Percentiles rank a stretch among this genome's conserved stretches.
Evolutionary conservation across 176 grass and related monocot species (phyloP).

Genomic region (Guadua angustifolia): DNA sequence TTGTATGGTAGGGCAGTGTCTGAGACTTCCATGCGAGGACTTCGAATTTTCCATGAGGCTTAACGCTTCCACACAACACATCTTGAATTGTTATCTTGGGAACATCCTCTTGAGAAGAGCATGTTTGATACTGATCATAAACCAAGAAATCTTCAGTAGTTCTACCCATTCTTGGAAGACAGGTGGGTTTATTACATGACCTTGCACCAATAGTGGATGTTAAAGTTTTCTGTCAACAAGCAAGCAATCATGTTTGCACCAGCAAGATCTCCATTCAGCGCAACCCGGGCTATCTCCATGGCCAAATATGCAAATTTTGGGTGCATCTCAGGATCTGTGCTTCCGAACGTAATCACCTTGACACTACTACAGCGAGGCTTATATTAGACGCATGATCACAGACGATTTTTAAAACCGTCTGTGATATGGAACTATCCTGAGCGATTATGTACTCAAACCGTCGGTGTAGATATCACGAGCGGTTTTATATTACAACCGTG

Average conservation of each 20-base stretch:
- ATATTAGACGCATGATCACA: no score
- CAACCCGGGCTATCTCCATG: background rate
- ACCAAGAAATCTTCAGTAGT: background rate
- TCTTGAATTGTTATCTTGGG: background rate
- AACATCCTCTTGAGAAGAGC: background rate
- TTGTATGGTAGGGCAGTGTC: slow-evolving; percentile 13
- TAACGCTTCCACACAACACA: background rate
- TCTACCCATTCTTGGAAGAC: background rate
- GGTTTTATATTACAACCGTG: no score
- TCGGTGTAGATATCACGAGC: no score
- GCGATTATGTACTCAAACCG: no score
- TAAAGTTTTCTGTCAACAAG: slow-evolving; percentile 12
- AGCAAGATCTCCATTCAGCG: background rate
- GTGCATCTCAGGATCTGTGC: background rate
- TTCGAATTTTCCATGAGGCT: background rate
- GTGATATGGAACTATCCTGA: no score
- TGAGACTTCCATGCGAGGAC: background rate
- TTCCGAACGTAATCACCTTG: background rate
- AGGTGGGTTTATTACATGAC: background rate
- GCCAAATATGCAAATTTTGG: background rate
- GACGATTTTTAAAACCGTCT: no score
- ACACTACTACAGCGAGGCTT: no score
- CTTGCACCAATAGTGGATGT: background rate
- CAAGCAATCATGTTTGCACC: background rate
- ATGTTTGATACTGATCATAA: background rate